A percentile compares a stretch with the other conserved stretches of the same genome.
Evolutionary conservation across 1,284 basidiomycete species (phyloP).

Genomic region (Fomes fomentarius): DNA sequence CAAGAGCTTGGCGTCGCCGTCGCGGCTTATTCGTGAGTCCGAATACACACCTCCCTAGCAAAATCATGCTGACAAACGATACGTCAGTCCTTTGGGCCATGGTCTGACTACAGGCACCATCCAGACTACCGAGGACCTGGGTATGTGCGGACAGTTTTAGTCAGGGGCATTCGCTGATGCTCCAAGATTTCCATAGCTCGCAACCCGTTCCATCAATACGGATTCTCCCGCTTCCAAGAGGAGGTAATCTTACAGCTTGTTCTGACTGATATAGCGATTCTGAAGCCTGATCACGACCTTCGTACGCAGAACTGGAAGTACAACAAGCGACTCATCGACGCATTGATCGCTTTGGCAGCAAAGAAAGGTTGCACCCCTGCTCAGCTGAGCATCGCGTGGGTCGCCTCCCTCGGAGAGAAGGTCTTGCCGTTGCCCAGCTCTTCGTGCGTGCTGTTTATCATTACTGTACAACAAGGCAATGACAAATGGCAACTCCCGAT

Average conservation of each 20-base stretch:
- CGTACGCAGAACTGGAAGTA: constrained; percentile 5
- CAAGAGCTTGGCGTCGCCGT: constrained; percentile 54
- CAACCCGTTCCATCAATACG: neutral
- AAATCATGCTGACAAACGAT: no score
- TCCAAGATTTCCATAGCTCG: neutral
- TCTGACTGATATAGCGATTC: no score
- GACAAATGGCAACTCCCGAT: no score
- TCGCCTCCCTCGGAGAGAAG: constrained; percentile 47
- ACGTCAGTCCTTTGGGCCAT: constrained; percentile 52
- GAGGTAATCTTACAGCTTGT: no score
- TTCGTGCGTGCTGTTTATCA: constrained; percentile 25
- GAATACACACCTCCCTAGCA: neutral
- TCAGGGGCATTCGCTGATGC: neutral
- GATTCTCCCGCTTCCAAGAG: constrained; percentile 4
- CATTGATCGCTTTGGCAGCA: constrained; percentile 38
- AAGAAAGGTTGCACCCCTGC: constrained; percentile 53
- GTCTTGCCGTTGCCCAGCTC: constrained; percentile 59
- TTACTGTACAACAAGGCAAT: no score
- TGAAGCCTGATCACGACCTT: neutral
- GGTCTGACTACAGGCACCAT: constrained; percentile 59
- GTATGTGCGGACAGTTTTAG: neutral
- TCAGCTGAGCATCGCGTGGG: constrained; percentile 69
- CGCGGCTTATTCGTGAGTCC: constrained; percentile 51
- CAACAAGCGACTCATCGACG: constrained; percentile 8
- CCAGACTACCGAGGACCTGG: constrained; percentile 49